A percentile compares a stretch with the other conserved stretches of the same genome.
phyloP scores from a whole-genome alignment of 768 basidiomycete species.

The Rhizopogon vinicolor region DNA sequence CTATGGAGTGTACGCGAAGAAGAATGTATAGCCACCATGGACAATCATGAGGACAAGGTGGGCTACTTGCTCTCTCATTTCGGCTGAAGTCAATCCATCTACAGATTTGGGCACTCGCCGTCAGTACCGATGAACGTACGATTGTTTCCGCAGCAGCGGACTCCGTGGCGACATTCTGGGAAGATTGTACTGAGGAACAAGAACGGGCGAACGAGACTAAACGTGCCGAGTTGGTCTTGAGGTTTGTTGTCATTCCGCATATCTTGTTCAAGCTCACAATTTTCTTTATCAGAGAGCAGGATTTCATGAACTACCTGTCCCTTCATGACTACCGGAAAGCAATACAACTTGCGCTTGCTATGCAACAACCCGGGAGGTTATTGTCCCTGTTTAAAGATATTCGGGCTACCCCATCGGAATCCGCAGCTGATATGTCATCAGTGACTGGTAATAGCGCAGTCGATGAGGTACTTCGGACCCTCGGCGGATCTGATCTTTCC shows the following conservation, averaged over 20 bases:
- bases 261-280: conserved; percentile 4
- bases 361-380: conserved; percentile 90
- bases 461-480: conserved; percentile 75
- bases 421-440: conserved; percentile 19
- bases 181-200: conserved; percentile 87
- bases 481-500: conserved; percentile 70
- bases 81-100: not conserved
- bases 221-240: conserved; percentile 69
- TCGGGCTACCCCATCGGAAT: conserved; percentile 25
- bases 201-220: conserved; percentile 70
- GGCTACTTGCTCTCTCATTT: conserved; percentile 14
- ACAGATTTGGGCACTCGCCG: conserved; percentile 94
- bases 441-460: conserved; percentile 70
- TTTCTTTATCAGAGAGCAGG: conserved; percentile 77
- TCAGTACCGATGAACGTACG: conserved; percentile 74
- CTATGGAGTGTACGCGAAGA: conserved; percentile 91
- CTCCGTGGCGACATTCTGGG: conserved; percentile 94
- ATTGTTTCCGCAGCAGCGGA: conserved; percentile 96
- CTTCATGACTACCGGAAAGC: conserved; percentile 89
- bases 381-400: conserved; percentile 74
- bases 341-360: conserved; percentile 85
- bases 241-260: conserved; percentile 45
- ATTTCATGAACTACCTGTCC: conserved; percentile 85
- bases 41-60: conserved; percentile 98
- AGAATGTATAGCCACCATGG: conserved; percentile 82